Evolutionary conservation across 495 filamentous ascomycete genomes (phyloP).

Genomic region (Tuber magnatum): DNA sequence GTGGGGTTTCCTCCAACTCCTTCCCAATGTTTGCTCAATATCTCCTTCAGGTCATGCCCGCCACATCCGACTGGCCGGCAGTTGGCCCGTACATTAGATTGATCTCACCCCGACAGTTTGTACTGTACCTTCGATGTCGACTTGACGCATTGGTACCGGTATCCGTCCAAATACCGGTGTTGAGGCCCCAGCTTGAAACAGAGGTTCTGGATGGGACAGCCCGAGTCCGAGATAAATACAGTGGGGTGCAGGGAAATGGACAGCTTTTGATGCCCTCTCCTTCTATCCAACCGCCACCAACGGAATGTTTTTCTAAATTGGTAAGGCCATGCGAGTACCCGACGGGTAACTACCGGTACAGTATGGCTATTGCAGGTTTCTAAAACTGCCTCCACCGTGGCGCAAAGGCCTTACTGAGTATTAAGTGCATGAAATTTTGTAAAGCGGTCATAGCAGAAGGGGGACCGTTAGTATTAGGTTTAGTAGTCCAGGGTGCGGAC

Average conservation of each 20-base stretch:
- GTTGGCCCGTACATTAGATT: neutral
- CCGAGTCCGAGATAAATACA: neutral
- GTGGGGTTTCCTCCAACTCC: neutral
- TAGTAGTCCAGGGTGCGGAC: neutral
- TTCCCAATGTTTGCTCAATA: neutral
- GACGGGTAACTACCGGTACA: neutral
- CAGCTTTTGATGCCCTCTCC: neutral
- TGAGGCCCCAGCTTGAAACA: neutral
- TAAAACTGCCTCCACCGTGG: neutral
- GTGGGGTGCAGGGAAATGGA: neutral
- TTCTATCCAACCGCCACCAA: neutral
- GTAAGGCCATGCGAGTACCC: neutral
- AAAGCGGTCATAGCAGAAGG: slow-evolving; percentile 2
- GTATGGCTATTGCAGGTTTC: neutral
- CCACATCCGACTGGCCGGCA: neutral
- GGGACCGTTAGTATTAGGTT: neutral
- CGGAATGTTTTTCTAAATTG: neutral
- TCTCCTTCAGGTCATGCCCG: neutral
- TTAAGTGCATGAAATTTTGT: neutral
- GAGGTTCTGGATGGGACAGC: neutral
- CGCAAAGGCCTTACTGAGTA: neutral
- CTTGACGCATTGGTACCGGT: neutral
- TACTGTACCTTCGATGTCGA: neutral
- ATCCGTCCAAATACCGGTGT: neutral
- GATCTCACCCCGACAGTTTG: neutral